A percentile compares a stretch with the other conserved stretches of the same genome.
Evolutionary conservation across 495 filamentous ascomycete genomes (phyloP).

Genomic region (Penicillium arizonense): DNA sequence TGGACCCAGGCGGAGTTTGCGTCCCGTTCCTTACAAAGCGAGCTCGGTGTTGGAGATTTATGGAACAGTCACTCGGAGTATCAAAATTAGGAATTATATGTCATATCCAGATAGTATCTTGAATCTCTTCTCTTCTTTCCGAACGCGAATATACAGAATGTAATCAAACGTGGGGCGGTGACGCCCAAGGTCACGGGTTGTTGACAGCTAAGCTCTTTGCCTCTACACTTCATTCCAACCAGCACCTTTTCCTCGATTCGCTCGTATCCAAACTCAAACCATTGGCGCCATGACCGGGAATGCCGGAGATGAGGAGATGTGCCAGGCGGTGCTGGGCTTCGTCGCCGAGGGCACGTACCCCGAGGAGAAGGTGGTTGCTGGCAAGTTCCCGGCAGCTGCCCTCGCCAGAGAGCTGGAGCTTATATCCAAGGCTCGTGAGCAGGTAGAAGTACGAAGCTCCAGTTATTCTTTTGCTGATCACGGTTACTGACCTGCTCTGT

Average conservation of each 20-base stretch:
- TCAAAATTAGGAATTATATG: not conserved
- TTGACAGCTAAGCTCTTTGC: slow-evolving; percentile 18
- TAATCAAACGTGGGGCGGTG: slow-evolving; percentile 26
- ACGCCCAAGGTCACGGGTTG: slow-evolving; percentile 31
- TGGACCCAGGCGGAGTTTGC: slow-evolving; percentile 25
- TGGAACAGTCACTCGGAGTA: not conserved
- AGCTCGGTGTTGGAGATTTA: not conserved
- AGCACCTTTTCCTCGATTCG: not conserved
- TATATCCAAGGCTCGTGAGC: slow-evolving; percentile 61
- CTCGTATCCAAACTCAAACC: slow-evolving; percentile 16
- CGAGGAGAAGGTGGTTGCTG: slow-evolving; percentile 67
- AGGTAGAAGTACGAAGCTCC: slow-evolving; percentile 60
- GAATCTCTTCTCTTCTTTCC: not conserved
- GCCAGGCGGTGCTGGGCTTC: slow-evolving; percentile 69
- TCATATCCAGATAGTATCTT: not conserved
- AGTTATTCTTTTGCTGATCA: not conserved
- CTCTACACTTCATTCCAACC: slow-evolving; percentile 5
- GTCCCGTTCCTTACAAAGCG: slow-evolving; percentile 31
- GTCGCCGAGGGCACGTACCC: slow-evolving; percentile 71
- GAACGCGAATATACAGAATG: not conserved
- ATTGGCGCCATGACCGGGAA: slow-evolving; percentile 13
- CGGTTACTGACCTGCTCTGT: not conserved
- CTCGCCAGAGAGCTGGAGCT: slow-evolving; percentile 63
- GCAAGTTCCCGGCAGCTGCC: slow-evolving; percentile 55
- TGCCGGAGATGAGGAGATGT: slow-evolving; percentile 43